Base-by-base conservation (phyloP, 1,284 basidiomycete genomes). In the Polyporus tsugae region DNA sequence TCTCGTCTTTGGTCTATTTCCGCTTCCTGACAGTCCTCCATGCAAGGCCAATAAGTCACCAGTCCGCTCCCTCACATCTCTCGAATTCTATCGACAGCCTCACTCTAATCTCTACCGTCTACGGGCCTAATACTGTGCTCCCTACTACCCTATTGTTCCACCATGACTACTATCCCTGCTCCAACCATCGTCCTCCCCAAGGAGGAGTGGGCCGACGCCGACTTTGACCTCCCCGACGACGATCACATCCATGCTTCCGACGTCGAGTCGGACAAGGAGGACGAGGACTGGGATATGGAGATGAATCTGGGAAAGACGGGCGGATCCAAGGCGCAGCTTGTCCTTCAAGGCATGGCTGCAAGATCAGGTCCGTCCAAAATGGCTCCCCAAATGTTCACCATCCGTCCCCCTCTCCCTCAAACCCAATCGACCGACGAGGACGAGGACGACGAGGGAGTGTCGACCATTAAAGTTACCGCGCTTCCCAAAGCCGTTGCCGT, bases 191-290 rank as follows among this genome's bases (percentile, higher is more conserved):
- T 82, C 60, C 76, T 84, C 53, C 77, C 85, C 58, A 86, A 86
- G 72, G 92, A 94, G 81, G 92, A 94, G 82, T 93, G 92, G 92
- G 85, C 86, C 63, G 92, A 95, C 79, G 90, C 91, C 69, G 93
- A 95, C 80, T 94, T 95, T 76, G 93, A 94, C 77, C 81, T 95
- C 42, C 89, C 90, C 63, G 92, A 94, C 65, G 92, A 87, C 63
- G 86, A 87, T 64, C 83, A 87, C 61, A 86, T 94, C 63, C 87
- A 89, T 73, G 79, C 87, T 38, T 84, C 84, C 35, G 83, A 83
- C 69, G 80, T 80, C 38, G 84, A 87, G 70, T 86, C 85, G 22
- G 89, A 91, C 81, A 91, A 86, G 80, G 89, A 92, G 67, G 86
- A 86, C 63, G 81, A 85, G 77, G 92, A 94, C 77, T 94, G 93